phyloP scores from a whole-genome alignment of 2,329 filamentous ascomycete species.

The Fusarium camptoceras region DNA sequence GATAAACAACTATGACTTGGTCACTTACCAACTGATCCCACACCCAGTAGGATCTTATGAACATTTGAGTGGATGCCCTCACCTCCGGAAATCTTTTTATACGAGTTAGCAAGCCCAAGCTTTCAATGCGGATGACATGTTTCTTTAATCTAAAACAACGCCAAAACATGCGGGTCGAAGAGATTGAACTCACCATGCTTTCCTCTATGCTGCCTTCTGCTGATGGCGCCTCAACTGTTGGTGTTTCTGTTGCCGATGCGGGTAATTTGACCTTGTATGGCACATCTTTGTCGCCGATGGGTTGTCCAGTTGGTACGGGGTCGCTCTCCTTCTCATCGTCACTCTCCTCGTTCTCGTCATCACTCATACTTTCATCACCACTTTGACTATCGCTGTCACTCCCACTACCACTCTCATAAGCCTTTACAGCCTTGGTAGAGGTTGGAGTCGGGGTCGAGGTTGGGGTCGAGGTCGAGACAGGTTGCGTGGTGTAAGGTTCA shows the following conservation, averaged over 20 bases:
- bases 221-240: slow-evolving; percentile 24
- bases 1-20: background rate
- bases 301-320: background rate
- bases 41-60: slow-evolving; percentile 42
- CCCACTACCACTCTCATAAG: background rate
- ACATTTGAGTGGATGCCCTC: slow-evolving; percentile 37
- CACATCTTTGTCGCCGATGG: background rate
- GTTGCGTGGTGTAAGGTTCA: slow-evolving; percentile 6
- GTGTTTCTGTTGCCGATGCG: background rate
- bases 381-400: slow-evolving; percentile 5
- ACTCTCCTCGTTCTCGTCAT: slow-evolving; percentile 1
- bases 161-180: background rate
- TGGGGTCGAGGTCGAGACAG: background rate
- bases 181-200: slow-evolving; percentile 35
- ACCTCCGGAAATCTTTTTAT: slow-evolving; percentile 21
- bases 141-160: slow-evolving; percentile 1
- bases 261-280: slow-evolving; percentile 6
- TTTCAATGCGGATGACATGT: background rate
- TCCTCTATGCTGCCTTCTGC: slow-evolving; percentile 23
- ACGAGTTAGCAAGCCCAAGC: slow-evolving; percentile 18
- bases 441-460: background rate
- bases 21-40: slow-evolving; percentile 42
- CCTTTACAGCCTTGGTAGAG: background rate
- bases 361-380: slow-evolving; percentile 10
- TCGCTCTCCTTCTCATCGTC: slow-evolving; percentile 3